These are phyloP conservation scores for Aspergillus spinulosporus DNA, from an alignment of 2,329 filamentous ascomycete species.

Conservation along the genomic window DNA sequence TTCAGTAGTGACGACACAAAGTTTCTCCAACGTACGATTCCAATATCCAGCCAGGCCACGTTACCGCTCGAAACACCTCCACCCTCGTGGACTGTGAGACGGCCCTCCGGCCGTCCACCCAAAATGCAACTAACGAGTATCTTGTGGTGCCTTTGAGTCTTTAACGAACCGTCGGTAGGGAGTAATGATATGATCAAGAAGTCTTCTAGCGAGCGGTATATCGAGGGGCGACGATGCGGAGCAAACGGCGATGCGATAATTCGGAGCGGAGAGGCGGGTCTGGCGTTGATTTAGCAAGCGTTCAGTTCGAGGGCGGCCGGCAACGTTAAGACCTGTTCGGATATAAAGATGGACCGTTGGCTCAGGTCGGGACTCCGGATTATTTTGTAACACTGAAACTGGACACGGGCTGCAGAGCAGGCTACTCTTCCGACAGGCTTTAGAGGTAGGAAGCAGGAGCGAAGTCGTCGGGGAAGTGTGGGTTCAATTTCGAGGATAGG, in stretches of 20 bases:
- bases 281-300: not conserved
- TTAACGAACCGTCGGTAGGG: constrained; percentile 12
- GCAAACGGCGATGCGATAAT: not conserved
- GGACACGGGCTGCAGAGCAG: not conserved
- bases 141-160: constrained; percentile 7
- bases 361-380: not conserved
- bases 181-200: not conserved
- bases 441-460: constrained; percentile 9
- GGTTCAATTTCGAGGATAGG: not conserved
- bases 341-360: not conserved
- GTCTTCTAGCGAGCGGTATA: not conserved
- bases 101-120: constrained; percentile 41
- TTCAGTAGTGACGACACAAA: not conserved
- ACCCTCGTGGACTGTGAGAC: constrained; percentile 34
- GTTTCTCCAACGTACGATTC: not conserved
- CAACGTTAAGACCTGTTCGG: not conserved
- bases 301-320: not conserved
- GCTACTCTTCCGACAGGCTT: not conserved
- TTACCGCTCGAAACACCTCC: constrained; percentile 28
- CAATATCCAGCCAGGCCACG: constrained; percentile 11
- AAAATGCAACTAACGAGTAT: constrained; percentile 24
- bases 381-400: constrained; percentile 9
- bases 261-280: not conserved
- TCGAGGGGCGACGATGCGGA: not conserved
- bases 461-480: not conserved